These are phyloP conservation scores for Hypoxylon sp. DNA, from an alignment of 2,329 filamentous ascomycete genomes.

Conservation along the genomic window DNA sequence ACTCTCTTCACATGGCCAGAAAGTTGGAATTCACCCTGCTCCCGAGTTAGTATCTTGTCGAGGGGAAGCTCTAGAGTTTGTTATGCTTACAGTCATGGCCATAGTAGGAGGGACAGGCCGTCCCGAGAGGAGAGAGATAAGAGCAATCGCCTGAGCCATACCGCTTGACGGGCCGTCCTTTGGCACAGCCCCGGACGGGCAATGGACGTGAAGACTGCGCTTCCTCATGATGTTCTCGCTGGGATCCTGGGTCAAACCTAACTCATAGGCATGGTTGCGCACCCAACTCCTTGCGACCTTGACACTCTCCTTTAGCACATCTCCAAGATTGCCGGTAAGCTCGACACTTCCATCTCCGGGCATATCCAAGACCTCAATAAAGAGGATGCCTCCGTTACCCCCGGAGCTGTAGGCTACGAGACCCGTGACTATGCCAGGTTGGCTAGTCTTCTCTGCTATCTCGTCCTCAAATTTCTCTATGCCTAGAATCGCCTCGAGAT, in stretches of 20 bases:
- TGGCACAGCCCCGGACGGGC: slow-evolving; percentile 91
- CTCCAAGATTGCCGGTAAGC: slow-evolving; percentile 94
- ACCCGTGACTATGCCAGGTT: slow-evolving; percentile 94
- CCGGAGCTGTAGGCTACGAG: slow-evolving; percentile 94
- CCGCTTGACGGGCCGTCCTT: slow-evolving; percentile 92
- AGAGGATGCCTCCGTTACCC: slow-evolving; percentile 94
- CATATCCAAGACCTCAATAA: slow-evolving; percentile 99
- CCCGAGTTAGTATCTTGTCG: slow-evolving; percentile 39
- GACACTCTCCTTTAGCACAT: slow-evolving; percentile 96
- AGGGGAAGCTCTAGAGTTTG: slow-evolving; percentile 31
- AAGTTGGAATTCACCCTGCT: slow-evolving; percentile 77
- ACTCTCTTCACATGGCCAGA: slow-evolving; percentile 92
- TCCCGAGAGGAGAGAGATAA: slow-evolving; percentile 89
- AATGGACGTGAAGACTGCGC: slow-evolving; percentile 94
- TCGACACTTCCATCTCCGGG: slow-evolving; percentile 92
- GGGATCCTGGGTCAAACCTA: slow-evolving; percentile 83
- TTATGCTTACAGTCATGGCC: slow-evolving; percentile 83
- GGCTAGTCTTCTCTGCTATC: slow-evolving; percentile 84
- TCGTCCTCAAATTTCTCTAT: slow-evolving; percentile 96
- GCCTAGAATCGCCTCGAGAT: slow-evolving; percentile 90
- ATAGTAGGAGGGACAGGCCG: slow-evolving; percentile 89
- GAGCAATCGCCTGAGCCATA: slow-evolving; percentile 91
- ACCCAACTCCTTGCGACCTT: slow-evolving; percentile 98
- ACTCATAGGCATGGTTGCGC: slow-evolving; percentile 91
- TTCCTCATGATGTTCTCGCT: slow-evolving; percentile 96